Conservation (phyloP, 164 flowering plant genomes). For the Nymphaea thermarum region DNA sequence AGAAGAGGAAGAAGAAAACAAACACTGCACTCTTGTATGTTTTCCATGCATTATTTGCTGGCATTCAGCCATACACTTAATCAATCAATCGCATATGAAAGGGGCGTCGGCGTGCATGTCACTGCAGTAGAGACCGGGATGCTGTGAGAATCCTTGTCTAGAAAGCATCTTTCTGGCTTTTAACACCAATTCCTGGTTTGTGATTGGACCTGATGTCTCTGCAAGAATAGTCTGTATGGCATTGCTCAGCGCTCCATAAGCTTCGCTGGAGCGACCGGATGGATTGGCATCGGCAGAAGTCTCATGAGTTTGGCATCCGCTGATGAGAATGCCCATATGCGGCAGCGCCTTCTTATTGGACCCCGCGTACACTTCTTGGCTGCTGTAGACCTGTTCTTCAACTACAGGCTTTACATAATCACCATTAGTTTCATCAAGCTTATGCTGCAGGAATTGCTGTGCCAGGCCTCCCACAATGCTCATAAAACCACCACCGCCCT, state of each 20-base stretch:
- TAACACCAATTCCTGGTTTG: constrained; percentile 54
- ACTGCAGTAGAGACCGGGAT: constrained; percentile 87
- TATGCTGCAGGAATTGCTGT: constrained; percentile 65
- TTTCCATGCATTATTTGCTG: not conserved
- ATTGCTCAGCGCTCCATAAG: constrained; percentile 96
- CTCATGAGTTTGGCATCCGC: constrained; percentile 87
- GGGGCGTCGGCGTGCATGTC: constrained; percentile 51
- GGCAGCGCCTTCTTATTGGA: constrained; percentile 40
- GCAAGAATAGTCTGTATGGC: constrained; percentile 75
- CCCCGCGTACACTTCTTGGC: constrained; percentile 74
- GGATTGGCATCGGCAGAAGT: constrained; percentile 92
- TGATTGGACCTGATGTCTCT: constrained; percentile 37
- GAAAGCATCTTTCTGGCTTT: constrained; percentile 60
- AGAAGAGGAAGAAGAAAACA: not conserved
- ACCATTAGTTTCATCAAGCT: constrained; percentile 60
- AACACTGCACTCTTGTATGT: too few relatives aligned
- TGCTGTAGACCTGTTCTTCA: constrained; percentile 49
- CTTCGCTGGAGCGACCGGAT: constrained; percentile 30
- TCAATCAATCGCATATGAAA: constrained; percentile 40
- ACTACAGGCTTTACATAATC: constrained; percentile 67
- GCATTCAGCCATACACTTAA: not conserved
- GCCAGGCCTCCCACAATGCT: constrained; percentile 68
- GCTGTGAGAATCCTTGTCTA: constrained; percentile 74
- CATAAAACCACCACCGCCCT: constrained; percentile 36
- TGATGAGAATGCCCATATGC: constrained; percentile 49